These are phyloP conservation scores for Climacium dendroides DNA, from an alignment of 225 moss, liverwort and hornwort species.

Conservation along the genomic window DNA sequence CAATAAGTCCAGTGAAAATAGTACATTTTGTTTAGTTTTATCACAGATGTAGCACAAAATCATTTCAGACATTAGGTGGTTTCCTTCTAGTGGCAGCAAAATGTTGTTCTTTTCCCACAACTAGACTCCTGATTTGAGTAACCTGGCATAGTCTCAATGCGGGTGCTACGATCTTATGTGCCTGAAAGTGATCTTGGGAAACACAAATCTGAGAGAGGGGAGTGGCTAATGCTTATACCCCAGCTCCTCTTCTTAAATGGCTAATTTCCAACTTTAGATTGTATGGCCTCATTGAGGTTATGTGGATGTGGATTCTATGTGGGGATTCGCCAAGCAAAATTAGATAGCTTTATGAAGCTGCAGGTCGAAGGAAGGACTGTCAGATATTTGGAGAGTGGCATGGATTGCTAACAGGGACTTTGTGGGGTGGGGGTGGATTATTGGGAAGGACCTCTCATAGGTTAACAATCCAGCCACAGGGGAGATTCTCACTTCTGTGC, in stretches of 20 bases:
- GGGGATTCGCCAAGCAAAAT: background rate
- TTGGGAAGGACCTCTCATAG: constrained; percentile 32
- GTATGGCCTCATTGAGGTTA: background rate
- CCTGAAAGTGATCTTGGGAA: background rate
- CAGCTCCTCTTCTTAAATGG: background rate
- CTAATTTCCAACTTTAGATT: background rate
- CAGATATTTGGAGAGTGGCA: background rate
- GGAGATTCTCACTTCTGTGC: constrained; percentile 59
- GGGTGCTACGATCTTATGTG: background rate
- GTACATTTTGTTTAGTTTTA: background rate
- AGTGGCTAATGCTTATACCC: background rate
- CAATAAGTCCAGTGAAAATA: background rate
- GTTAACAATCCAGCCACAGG: constrained; percentile 88
- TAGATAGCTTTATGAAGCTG: background rate
- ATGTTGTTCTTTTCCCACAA: background rate
- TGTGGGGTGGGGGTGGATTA: constrained; percentile 3
- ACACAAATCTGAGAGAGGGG: background rate
- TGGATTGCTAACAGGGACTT: background rate
- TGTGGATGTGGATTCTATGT: background rate
- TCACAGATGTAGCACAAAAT: background rate
- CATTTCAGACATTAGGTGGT: background rate
- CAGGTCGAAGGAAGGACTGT: background rate
- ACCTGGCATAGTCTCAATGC: background rate
- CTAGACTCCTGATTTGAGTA: background rate
- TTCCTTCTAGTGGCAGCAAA: background rate